Conservation (phyloP, 2,329 filamentous ascomycete species). For the Colletotrichum sp. region DNA sequence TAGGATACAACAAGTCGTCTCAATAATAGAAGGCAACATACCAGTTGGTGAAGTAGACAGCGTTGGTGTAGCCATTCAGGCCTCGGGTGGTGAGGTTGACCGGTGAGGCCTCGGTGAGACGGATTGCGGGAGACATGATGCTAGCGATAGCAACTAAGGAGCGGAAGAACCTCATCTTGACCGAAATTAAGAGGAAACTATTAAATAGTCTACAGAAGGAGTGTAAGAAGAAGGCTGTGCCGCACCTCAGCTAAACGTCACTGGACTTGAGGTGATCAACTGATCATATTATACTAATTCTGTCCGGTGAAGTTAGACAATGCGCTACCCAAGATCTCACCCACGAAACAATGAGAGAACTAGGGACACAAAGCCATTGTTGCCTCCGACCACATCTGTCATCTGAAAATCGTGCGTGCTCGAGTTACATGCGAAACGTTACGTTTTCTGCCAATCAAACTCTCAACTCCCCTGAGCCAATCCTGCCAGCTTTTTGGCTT, state of each 20-base stretch:
- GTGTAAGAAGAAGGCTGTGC: not conserved
- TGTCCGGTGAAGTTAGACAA: not conserved
- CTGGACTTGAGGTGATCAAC: slow-evolving; percentile 3
- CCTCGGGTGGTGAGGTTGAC: not conserved
- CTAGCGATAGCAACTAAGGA: not conserved
- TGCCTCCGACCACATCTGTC: not conserved
- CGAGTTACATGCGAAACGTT: not conserved
- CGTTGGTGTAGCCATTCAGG: slow-evolving; percentile 41
- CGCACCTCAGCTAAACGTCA: not conserved
- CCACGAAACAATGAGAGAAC: not conserved
- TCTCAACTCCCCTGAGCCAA: not conserved
- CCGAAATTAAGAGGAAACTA: too few species aligned
- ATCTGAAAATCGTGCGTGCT: not conserved
- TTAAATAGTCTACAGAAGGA: slow-evolving; percentile 1
- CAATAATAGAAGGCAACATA: slow-evolving; percentile 23
- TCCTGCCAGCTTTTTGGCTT: not conserved
- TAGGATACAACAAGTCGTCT: fast-evolving
- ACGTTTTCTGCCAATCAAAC: not conserved
- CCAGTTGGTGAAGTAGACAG: slow-evolving; percentile 57
- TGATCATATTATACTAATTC: slow-evolving; percentile 13
- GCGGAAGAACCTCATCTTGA: not conserved
- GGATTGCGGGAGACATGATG: not conserved
- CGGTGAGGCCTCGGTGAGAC: not conserved
- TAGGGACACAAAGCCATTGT: not conserved
- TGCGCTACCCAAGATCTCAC: not conserved